These are phyloP conservation scores for Vicia sativa DNA, from an alignment of 306 rosid species.

Conservation along the genomic window DNA sequence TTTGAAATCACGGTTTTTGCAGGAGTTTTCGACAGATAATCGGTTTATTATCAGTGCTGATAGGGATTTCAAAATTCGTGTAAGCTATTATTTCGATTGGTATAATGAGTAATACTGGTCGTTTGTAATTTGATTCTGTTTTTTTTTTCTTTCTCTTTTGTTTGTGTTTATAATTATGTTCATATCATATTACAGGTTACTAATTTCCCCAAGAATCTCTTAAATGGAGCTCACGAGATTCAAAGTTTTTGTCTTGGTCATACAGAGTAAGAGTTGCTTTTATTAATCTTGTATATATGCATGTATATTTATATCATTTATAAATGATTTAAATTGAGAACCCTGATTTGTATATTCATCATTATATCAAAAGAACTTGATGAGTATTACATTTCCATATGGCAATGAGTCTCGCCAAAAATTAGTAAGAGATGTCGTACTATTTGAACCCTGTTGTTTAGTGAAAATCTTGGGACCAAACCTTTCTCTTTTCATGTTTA, in stretches of 20 bases:
- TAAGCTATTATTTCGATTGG: conserved; percentile 38
- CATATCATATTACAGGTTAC: conserved; percentile 58
- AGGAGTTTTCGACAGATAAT: conserved; percentile 89
- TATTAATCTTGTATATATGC: not conserved
- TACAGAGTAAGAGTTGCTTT: conserved; percentile 68
- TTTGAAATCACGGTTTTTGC: conserved; percentile 26
- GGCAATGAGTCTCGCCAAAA: not conserved
- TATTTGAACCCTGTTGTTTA: not conserved
- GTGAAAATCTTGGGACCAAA: not conserved
- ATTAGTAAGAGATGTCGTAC: not conserved
- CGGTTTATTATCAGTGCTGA: conserved; percentile 77
- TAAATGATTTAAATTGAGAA: not conserved
- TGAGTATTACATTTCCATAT: not conserved
- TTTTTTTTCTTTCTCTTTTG: not conserved
- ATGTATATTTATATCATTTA: not conserved
- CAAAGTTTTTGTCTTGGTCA: conserved; percentile 94
- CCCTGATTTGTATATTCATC: not conserved
- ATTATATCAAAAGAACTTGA: not conserved
- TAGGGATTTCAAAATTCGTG: conserved; percentile 93
- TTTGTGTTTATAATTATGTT: conserved; percentile 4
- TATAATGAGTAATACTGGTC: conserved; percentile 1
- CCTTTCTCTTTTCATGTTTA: not conserved
- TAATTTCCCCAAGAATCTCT: conserved; percentile 66
- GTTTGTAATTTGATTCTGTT: conserved; percentile 6
- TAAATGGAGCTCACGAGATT: conserved; percentile 83